Evolutionary conservation across 306 rosid genomes (phyloP), one percentile per base, ranked within the genome.

Genomic region (Vigna hirtella): DNA sequence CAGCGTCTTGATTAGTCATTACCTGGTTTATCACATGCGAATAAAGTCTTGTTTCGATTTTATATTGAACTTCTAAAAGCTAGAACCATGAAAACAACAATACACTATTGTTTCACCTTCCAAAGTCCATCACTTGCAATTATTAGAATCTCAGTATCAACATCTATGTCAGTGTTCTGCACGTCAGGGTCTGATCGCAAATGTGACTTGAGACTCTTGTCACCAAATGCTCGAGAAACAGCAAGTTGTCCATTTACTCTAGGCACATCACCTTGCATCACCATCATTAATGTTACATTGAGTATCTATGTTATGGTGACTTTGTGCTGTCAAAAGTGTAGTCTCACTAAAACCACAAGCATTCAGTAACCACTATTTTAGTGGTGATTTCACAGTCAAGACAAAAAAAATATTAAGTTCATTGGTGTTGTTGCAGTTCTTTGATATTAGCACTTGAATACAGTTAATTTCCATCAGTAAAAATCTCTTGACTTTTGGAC

Each of bases 201-300:
- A 80, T 94, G 98, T 49, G 86, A 86, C 87, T 94, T 94, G 17
- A 94, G 96, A 84, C 96, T 94, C 80, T 92, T 94, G 84, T 94
- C 98, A 63, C 97, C 97, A 53, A 94, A 94, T 65, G 98, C 98
- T 18, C 97, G 97, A 67, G 98, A 87, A 83, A 92, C 98, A 1
- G 98, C 98, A 42, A 94, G 87, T 86, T 94, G 96, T 17, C 98
- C 98, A 13, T 94, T 94, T 64, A 94, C 98, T 87, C 97, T 82
- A 63, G 97, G 97, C 40, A 94, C 97, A 47, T 94, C 98, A 83
- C 97, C 97, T 91, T 34, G 63, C 28, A 76, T 57, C 2, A 47
- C 38, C 72, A 47, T 49, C 71, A 68, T 55, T 78, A 74, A 77
- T 81, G 48, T 75, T 9, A 66, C 62, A 50, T 51, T 68, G 28